Percentiles rank a stretch among this genome's conserved stretches.
phyloP scores from a whole-genome alignment of 352 stramenopile species.

The Phytophthora lateralis region DNA sequence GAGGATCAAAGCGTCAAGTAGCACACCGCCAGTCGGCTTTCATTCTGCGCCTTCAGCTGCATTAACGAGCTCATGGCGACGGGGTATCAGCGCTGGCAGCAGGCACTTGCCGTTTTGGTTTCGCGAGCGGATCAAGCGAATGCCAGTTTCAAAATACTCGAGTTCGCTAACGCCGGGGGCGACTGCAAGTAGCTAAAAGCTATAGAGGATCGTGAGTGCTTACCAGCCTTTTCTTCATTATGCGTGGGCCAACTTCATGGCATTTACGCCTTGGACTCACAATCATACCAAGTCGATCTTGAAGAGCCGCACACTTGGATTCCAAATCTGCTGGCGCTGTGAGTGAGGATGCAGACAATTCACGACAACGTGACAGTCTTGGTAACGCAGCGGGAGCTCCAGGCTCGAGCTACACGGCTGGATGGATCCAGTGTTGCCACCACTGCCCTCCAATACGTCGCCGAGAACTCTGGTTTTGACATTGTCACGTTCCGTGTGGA shows the following conservation, averaged over 20 bases:
- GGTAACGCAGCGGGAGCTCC: slow-evolving; percentile 32
- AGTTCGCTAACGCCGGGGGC: background rate
- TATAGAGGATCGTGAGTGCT: background rate
- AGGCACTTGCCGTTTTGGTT: slow-evolving; percentile 12
- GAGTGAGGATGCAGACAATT: slow-evolving; percentile 21
- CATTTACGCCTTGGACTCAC: background rate
- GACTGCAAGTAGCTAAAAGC: too few relatives aligned
- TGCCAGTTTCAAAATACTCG: slow-evolving; percentile 18
- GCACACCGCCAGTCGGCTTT: slow-evolving; percentile 71
- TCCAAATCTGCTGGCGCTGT: background rate
- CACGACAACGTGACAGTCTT: slow-evolving; percentile 41
- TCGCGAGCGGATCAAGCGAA: background rate
- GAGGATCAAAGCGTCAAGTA: background rate
- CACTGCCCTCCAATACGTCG: slow-evolving; percentile 48
- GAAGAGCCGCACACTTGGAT: slow-evolving; percentile 24
- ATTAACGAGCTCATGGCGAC: slow-evolving; percentile 78
- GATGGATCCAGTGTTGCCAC: background rate
- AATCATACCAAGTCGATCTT: slow-evolving; percentile 10
- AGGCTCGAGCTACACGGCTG: background rate
- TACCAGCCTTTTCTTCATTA: background rate
- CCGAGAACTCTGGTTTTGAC: slow-evolving; percentile 45
- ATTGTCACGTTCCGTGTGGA: slow-evolving; percentile 46
- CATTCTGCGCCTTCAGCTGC: slow-evolving; percentile 84
- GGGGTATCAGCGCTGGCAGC: background rate
- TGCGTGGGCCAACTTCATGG: background rate